Evolutionary conservation across 768 basidiomycete species (phyloP).

Genomic region (Boletus vinaceobasis): DNA sequence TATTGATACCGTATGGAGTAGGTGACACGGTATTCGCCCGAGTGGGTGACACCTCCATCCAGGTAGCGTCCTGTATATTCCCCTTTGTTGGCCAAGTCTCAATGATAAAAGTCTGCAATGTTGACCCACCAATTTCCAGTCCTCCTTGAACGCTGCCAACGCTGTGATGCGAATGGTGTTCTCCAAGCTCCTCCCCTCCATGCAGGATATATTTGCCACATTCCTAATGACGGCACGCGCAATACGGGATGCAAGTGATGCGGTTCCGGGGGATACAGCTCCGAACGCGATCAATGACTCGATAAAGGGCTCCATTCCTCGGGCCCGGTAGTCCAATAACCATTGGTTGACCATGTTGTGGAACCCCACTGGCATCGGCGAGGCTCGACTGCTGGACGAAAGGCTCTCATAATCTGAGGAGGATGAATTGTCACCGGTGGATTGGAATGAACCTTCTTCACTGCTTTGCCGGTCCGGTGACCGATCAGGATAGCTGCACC

Average conservation of each 20-base stretch:
- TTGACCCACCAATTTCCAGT: slow-evolving; percentile 18
- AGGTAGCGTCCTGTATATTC: slow-evolving; percentile 15
- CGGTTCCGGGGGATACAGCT: slow-evolving; percentile 6
- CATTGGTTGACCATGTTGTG: slow-evolving; percentile 14
- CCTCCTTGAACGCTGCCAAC: slow-evolving; percentile 13
- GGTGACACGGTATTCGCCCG: background rate
- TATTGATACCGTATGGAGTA: slow-evolving; percentile 23
- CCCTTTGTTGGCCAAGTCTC: background rate
- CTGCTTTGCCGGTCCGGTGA: background rate
- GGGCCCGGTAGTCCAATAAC: slow-evolving; percentile 19
- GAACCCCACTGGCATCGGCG: slow-evolving; percentile 11
- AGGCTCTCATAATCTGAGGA: slow-evolving; percentile 13
- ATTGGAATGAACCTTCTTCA: background rate
- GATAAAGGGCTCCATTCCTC: slow-evolving; percentile 13
- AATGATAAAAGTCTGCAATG: background rate
- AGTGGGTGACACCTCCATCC: slow-evolving; percentile 1
- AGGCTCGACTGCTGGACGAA: background rate
- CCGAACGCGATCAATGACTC: slow-evolving; percentile 18
- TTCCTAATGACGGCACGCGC: slow-evolving; percentile 7
- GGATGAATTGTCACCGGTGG: background rate
- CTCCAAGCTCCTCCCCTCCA: slow-evolving; percentile 12
- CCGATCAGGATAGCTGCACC: background rate
- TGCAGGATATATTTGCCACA: slow-evolving; percentile 5
- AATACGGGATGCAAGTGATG: slow-evolving; percentile 15
- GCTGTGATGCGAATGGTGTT: slow-evolving; percentile 9